Evolutionary conservation across 345 rosid species (phyloP).

Genomic region (Ailanthus altissimus): DNA sequence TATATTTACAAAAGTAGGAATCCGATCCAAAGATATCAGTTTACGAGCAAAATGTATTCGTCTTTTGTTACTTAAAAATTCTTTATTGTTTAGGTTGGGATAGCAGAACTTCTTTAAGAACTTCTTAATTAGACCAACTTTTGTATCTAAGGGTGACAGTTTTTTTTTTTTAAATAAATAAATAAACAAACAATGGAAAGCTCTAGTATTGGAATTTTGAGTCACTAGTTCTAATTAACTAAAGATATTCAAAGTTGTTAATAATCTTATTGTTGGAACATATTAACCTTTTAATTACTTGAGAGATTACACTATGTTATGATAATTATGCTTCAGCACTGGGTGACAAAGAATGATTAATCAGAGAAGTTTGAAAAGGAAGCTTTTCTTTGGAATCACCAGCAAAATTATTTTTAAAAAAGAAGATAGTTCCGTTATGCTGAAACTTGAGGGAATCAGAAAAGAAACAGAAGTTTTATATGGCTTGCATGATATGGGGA

Average conservation of each 20-base stretch:
- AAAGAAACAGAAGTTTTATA: neutral
- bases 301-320: neutral
- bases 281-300: neutral
- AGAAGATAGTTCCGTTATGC: neutral
- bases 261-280: neutral
- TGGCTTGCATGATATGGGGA: conserved; percentile 5
- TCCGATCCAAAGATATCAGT: neutral
- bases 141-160: no score
- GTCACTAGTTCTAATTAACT: neutral
- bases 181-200: no score
- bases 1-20: neutral
- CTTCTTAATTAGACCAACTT: no score
- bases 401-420: neutral
- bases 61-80: no score
- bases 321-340: conserved; percentile 22
- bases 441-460: conserved; percentile 4
- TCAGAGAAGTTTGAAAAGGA: conserved; percentile 23
- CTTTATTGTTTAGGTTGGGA: no score
- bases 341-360: conserved; percentile 16
- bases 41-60: neutral
- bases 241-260: neutral
- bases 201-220: neutral
- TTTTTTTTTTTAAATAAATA: no score
- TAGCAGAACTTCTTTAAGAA: no score
- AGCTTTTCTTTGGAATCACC: conserved; percentile 2